phyloP scores from a whole-genome alignment of 768 basidiomycete species.

The Cystofilobasidium bisporidii region DNA sequence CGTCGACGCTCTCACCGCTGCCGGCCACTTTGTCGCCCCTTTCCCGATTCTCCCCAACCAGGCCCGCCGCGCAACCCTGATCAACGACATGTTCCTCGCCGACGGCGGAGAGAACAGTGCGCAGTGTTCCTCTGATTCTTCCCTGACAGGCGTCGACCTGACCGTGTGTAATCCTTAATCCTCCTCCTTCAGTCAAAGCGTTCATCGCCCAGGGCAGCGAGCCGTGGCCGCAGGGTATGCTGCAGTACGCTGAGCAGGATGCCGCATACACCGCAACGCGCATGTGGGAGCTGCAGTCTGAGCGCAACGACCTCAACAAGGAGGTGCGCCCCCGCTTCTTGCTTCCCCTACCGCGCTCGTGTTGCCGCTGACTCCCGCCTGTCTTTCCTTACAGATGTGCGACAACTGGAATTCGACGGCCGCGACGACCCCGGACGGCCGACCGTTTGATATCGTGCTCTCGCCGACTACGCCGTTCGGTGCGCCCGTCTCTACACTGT shows the following conservation, averaged over 20 bases:
- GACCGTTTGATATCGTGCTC: background rate
- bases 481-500: background rate
- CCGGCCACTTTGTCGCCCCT: conserved; percentile 57
- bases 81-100: conserved; percentile 30
- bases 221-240: conserved; percentile 28
- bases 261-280: conserved; percentile 27
- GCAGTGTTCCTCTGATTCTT: too few relatives aligned
- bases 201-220: conserved; percentile 28
- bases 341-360: background rate
- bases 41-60: conserved; percentile 38
- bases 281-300: conserved; percentile 31
- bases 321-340: background rate
- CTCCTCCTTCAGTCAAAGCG: too few relatives aligned
- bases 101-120: conserved; percentile 33
- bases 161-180: too few relatives aligned
- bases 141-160: too few relatives aligned
- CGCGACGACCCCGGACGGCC: background rate
- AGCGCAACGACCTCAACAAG: conserved; percentile 29
- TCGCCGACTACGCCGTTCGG: conserved; percentile 43
- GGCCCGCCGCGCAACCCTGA: background rate
- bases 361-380: background rate
- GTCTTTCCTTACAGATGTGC: background rate
- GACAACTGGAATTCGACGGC: background rate
- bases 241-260: conserved; percentile 27
- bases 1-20: conserved; percentile 51